These are phyloP conservation scores for Stagonosporopsis vannaccii DNA, from an alignment of 2,329 filamentous ascomycete species.

Conservation along the genomic window DNA sequence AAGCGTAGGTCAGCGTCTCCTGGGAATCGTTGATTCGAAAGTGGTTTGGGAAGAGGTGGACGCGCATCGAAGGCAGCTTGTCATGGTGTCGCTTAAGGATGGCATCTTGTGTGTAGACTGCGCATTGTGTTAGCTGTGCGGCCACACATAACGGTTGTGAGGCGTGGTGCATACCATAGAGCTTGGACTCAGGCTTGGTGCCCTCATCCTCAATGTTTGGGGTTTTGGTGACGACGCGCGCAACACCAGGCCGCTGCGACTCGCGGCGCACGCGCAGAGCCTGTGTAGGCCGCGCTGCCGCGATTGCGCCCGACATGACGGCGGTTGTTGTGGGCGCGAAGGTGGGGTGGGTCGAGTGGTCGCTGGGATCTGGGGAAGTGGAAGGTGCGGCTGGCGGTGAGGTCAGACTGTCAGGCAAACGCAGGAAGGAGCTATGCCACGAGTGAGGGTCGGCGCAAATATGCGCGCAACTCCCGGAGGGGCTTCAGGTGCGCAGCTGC, in stretches of 20 bases:
- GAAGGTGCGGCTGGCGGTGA: constrained; percentile 18
- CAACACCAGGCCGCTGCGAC: constrained; percentile 51
- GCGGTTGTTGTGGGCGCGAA: constrained; percentile 4
- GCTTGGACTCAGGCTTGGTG: constrained; percentile 40
- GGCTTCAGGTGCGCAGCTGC: constrained; percentile 9
- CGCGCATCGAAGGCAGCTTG: constrained; percentile 78
- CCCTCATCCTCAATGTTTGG: constrained; percentile 39
- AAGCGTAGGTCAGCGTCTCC: constrained; percentile 89
- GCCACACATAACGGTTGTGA: neutral
- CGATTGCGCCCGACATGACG: constrained; percentile 45
- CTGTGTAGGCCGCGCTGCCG: constrained; percentile 47
- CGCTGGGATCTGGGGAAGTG: constrained; percentile 17
- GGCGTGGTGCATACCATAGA: constrained; percentile 37
- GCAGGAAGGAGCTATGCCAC: neutral
- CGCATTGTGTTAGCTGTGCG: constrained; percentile 17
- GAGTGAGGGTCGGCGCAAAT: constrained; percentile 14
- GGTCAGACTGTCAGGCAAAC: constrained; percentile 8
- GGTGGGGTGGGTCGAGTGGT: constrained; percentile 10
- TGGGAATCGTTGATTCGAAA: constrained; percentile 89
- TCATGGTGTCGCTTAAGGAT: constrained; percentile 82
- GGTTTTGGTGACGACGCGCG: constrained; percentile 35
- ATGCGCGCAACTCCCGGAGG: constrained; percentile 17
- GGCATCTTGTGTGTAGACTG: constrained; percentile 76
- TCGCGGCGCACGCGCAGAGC: constrained; percentile 54
- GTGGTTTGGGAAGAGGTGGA: constrained; percentile 85